A percentile compares a stretch with the other conserved stretches of the same genome.
phyloP scores from a whole-genome alignment of 2,329 filamentous ascomycete genomes.

The Paracoccidioides lutzii region DNA sequence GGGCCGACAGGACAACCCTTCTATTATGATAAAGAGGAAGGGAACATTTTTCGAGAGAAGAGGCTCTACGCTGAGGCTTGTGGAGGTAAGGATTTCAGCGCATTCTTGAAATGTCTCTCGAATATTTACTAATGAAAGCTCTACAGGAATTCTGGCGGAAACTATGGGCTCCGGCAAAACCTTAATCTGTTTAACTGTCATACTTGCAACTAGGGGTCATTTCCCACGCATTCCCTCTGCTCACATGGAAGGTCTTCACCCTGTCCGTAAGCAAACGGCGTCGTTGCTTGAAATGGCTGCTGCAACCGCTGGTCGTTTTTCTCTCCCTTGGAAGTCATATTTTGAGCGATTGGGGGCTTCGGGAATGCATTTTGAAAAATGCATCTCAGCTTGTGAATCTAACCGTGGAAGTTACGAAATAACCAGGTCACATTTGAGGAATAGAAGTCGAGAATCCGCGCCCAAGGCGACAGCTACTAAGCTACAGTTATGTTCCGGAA shows the following conservation, averaged over 20 bases:
- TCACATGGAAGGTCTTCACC: slow-evolving; percentile 35
- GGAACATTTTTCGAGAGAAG: slow-evolving; percentile 51
- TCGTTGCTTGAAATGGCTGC: slow-evolving; percentile 66
- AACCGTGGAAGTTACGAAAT: slow-evolving; percentile 50
- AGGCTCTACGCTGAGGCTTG: slow-evolving; percentile 58
- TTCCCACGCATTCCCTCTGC: slow-evolving; percentile 53
- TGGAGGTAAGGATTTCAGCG: slow-evolving; percentile 44
- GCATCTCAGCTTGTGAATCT: slow-evolving; percentile 43
- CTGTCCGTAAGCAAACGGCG: slow-evolving; percentile 39
- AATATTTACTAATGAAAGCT: slow-evolving; percentile 3
- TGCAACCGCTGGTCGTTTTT: slow-evolving; percentile 50
- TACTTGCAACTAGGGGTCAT: slow-evolving; percentile 62
- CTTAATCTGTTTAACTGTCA: slow-evolving; percentile 64
- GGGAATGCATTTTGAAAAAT: slow-evolving; percentile 42
- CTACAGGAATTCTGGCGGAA: slow-evolving; percentile 31
- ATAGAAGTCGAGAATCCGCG: slow-evolving; percentile 30
- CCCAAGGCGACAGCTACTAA: slow-evolving; percentile 7
- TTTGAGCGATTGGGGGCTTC: slow-evolving; percentile 41
- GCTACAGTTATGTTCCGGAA: slow-evolving; percentile 36
- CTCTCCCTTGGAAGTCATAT: slow-evolving; percentile 56
- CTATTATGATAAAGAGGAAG: slow-evolving; percentile 57
- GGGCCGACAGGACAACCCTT: slow-evolving; percentile 52
- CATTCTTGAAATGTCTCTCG: not conserved
- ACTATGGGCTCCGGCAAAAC: slow-evolving; percentile 62
- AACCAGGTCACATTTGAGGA: slow-evolving; percentile 29